phyloP scores from a whole-genome alignment of 2,329 filamentous ascomycete genomes.

The Bertia moriformis region DNA sequence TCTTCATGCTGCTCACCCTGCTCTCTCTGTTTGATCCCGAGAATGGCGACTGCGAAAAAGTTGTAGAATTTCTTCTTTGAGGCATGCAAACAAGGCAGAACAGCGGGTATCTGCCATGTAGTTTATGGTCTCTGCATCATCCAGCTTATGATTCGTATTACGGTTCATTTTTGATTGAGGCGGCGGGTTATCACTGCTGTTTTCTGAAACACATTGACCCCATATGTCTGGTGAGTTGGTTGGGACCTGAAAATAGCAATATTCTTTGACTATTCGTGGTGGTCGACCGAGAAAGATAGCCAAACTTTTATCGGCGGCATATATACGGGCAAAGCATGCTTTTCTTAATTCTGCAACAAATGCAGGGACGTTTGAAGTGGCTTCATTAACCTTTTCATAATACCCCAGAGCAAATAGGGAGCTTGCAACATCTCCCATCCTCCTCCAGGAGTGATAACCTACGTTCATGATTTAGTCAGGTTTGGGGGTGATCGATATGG shows the following conservation, averaged over 20 bases:
- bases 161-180: too few species aligned
- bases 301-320: slow-evolving; percentile 28
- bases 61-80: slow-evolving; percentile 18
- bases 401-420: slow-evolving; percentile 30
- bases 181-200: too few species aligned
- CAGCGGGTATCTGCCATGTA: slow-evolving; percentile 11
- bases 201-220: too few species aligned
- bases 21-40: slow-evolving; percentile 4
- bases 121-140: slow-evolving; percentile 9
- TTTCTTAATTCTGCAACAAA: slow-evolving; percentile 23
- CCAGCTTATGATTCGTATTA: too few species aligned
- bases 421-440: slow-evolving; percentile 26
- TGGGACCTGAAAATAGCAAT: slow-evolving; percentile 20
- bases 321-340: slow-evolving; percentile 23
- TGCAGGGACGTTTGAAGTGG: slow-evolving; percentile 18
- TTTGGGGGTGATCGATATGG: too few species aligned
- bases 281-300: slow-evolving; percentile 33
- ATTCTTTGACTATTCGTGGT: slow-evolving; percentile 24
- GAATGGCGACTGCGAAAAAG: slow-evolving; percentile 8
- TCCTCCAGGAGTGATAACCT: slow-evolving; percentile 30
- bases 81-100: slow-evolving; percentile 12
- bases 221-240: too few species aligned
- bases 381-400: too few species aligned
- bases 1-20: slow-evolving; percentile 6
- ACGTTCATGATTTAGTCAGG: too few species aligned